phyloP scores from a whole-genome alignment of 2,329 filamentous ascomycete species.

The Phialemonium atrogriseum region DNA sequence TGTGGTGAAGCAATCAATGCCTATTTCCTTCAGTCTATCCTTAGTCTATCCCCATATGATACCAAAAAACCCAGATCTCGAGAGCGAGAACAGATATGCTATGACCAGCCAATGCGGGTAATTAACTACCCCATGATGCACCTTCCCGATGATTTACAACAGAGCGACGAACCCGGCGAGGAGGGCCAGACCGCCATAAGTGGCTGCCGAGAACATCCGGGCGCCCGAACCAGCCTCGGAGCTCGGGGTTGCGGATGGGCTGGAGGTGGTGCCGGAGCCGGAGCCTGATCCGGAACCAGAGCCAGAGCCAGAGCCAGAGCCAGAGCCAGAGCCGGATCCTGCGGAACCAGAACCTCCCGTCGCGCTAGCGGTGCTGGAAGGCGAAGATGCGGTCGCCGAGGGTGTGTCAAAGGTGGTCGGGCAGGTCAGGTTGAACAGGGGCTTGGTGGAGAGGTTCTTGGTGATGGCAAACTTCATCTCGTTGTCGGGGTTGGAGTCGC shows the following conservation, averaged over 20 bases:
- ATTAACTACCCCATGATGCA: no score
- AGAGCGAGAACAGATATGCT: no score
- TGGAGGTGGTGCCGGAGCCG: constrained; percentile 6
- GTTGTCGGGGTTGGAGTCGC: constrained; percentile 53
- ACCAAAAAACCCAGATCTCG: no score
- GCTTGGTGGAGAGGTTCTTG: constrained; percentile 40
- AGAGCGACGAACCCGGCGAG: constrained; percentile 14
- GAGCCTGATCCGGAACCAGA: constrained; percentile 10
- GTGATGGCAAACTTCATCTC: constrained; percentile 49
- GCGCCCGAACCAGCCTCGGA: constrained; percentile 2
- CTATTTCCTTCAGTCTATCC: no score
- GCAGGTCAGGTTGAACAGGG: constrained; percentile 47
- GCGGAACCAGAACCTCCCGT: constrained; percentile 9
- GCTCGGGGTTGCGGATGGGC: constrained; percentile 2
- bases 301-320: constrained; percentile 9
- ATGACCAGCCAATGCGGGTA: no score
- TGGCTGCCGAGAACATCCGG: constrained; percentile 7
- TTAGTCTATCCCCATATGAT: no score
- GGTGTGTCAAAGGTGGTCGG: constrained; percentile 31
- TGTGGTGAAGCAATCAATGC: no score
- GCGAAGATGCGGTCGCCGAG: constrained; percentile 14
- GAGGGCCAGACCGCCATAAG: constrained; percentile 12
- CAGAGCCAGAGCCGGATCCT: constrained; percentile 8
- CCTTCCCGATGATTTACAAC: constrained; percentile 13
- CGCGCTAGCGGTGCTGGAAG: constrained; percentile 11